Evolutionary conservation across 2,329 filamentous ascomycete genomes (phyloP).

Genomic region (Colletotrichum zoysiae): DNA sequence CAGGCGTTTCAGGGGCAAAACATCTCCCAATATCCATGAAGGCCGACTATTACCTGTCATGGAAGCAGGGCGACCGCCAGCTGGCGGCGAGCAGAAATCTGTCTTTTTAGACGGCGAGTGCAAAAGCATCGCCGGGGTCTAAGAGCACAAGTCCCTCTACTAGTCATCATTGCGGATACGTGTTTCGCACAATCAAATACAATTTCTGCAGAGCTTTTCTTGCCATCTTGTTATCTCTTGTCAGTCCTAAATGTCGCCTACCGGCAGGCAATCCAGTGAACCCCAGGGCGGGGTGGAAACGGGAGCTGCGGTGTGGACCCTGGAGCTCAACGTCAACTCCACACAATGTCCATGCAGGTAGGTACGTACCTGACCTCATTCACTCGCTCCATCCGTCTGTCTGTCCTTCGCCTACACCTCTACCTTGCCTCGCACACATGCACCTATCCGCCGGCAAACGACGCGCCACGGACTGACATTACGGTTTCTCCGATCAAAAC

Average conservation of each 20-base stretch:
- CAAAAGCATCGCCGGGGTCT: neutral
- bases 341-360: slow-evolving; percentile 6
- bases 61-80: slow-evolving; percentile 3
- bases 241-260: neutral
- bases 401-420: neutral
- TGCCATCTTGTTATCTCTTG: neutral
- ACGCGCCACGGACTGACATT: neutral
- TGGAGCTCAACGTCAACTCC: slow-evolving; percentile 7
- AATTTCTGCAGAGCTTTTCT: neutral
- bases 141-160: neutral
- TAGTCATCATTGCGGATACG: neutral
- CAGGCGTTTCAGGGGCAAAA: slow-evolving; percentile 39
- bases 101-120: slow-evolving; percentile 9
- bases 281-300: neutral
- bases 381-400: slow-evolving; percentile 4
- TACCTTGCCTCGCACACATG: slow-evolving; percentile 5
- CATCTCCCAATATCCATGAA: slow-evolving; percentile 17
- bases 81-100: slow-evolving; percentile 7
- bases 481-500: neutral
- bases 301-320: slow-evolving; percentile 11
- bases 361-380: slow-evolving; percentile 10
- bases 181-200: slow-evolving; percentile 10
- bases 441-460: neutral
- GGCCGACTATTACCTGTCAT: slow-evolving; percentile 18
- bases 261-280: neutral